phyloP scores from a whole-genome alignment of 169 alveolate genomes.

The Plasmodium gaboni region DNA sequence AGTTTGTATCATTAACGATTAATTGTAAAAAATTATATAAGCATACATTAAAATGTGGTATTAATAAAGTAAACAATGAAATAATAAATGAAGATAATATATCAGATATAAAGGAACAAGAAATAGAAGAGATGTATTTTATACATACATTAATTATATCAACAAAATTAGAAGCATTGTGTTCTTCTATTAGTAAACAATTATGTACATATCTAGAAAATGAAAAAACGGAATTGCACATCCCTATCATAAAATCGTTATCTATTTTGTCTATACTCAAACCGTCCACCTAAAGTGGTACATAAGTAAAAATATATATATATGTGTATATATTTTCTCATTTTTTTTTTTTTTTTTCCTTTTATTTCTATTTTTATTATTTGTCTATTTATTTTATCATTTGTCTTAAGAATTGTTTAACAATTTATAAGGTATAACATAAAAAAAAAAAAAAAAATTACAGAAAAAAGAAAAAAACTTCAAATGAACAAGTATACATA shows the following conservation, averaged over 20 bases:
- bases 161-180: slow-evolving; percentile 67
- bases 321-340: background rate
- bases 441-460: no score
- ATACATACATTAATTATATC: slow-evolving; percentile 40
- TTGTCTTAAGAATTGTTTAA: no score
- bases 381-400: no score
- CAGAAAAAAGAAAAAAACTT: no score
- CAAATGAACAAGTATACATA: no score
- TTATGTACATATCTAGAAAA: slow-evolving; percentile 45
- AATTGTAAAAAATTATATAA: slow-evolving; percentile 49
- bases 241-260: slow-evolving; percentile 58
- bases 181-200: slow-evolving; percentile 67
- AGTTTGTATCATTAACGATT: slow-evolving; percentile 58
- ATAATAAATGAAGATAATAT: background rate
- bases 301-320: background rate
- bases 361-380: background rate
- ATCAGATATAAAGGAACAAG: background rate
- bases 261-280: slow-evolving; percentile 53
- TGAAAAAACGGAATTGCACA: slow-evolving; percentile 28
- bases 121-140: slow-evolving; percentile 43
- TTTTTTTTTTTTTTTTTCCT: background rate
- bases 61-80: background rate
- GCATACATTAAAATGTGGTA: slow-evolving; percentile 1
- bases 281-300: slow-evolving; percentile 23
- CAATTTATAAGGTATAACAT: no score